These are phyloP conservation scores for Golubevia sp. DNA, from an alignment of 1,284 basidiomycete species.

Conservation along the genomic window DNA sequence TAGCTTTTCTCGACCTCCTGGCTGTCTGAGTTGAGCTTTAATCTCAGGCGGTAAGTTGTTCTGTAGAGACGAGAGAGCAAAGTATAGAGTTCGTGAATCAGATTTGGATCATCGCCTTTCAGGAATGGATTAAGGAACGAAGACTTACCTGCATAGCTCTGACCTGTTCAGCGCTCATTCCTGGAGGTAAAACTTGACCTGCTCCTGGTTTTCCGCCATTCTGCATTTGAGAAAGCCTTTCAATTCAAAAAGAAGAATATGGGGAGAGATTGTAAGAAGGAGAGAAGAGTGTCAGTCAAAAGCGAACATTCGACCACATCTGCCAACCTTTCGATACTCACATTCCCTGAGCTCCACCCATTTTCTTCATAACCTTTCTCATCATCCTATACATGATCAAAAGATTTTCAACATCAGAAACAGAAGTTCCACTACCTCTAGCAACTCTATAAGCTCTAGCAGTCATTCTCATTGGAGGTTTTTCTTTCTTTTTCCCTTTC, in stretches of 20 bases:
- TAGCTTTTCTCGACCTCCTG: constrained; percentile 52
- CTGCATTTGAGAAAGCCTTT: not conserved
- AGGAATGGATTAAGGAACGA: no score
- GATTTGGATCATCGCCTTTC: no score
- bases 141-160: no score
- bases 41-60: constrained; percentile 55
- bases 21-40: constrained; percentile 57
- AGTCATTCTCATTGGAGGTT: constrained; percentile 38
- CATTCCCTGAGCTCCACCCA: constrained; percentile 87
- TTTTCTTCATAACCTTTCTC: constrained; percentile 95
- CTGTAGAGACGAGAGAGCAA: constrained; percentile 16
- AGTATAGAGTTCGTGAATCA: no score
- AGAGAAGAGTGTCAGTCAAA: not conserved
- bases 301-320: constrained; percentile 12
- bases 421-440: constrained; percentile 89
- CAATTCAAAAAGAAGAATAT: not conserved
- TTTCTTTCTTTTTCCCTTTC: constrained; percentile 16
- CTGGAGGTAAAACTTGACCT: constrained; percentile 55
- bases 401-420: constrained; percentile 94
- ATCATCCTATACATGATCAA: constrained; percentile 95
- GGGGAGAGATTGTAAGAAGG: no score
- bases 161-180: constrained; percentile 54
- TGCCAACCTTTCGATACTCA: constrained; percentile 29
- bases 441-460: constrained; percentile 72
- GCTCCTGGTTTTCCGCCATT: constrained; percentile 11